phyloP scores from a whole-genome alignment of 495 filamentous ascomycete genomes.

The Friedmanniomyces simplex region DNA sequence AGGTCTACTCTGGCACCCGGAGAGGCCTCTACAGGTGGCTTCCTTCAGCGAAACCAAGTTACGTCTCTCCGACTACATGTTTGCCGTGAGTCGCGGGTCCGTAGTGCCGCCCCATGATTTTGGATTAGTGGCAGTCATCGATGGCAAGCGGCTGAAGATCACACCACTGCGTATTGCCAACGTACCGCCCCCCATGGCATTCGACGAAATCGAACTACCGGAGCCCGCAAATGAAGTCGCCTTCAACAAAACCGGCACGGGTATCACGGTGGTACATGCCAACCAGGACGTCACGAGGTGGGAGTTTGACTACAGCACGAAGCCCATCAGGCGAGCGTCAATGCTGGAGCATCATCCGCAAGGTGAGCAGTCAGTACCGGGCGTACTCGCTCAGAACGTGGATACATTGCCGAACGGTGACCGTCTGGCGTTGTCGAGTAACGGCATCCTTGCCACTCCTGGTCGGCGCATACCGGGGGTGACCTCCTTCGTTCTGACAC shows the following conservation, averaged over 20 bases:
- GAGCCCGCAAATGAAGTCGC: constrained; percentile 63
- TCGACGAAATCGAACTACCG: constrained; percentile 57
- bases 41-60: constrained; percentile 2
- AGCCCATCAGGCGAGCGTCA: constrained; percentile 7
- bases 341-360: neutral
- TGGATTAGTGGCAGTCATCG: constrained; percentile 72
- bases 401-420: neutral
- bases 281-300: constrained; percentile 49
- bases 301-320: constrained; percentile 40
- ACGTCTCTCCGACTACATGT: constrained; percentile 35
- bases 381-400: neutral
- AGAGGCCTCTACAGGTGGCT: constrained; percentile 60
- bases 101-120: constrained; percentile 61
- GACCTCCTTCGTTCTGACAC: constrained; percentile 77
- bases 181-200: constrained; percentile 84
- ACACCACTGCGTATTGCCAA: constrained; percentile 77
- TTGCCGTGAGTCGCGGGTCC: constrained; percentile 56
- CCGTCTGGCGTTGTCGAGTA: constrained; percentile 17
- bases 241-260: constrained; percentile 53
- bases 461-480: constrained; percentile 34
- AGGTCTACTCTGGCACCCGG: constrained; percentile 67
- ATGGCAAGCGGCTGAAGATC: constrained; percentile 55
- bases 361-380: neutral
- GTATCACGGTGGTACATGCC: constrained; percentile 62
- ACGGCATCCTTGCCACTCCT: constrained; percentile 55